Evolutionary conservation across 352 stramenopile species (phyloP), one percentile per base, ranked within the genome.

Genomic region (Globisporangium recalcitrans): DNA sequence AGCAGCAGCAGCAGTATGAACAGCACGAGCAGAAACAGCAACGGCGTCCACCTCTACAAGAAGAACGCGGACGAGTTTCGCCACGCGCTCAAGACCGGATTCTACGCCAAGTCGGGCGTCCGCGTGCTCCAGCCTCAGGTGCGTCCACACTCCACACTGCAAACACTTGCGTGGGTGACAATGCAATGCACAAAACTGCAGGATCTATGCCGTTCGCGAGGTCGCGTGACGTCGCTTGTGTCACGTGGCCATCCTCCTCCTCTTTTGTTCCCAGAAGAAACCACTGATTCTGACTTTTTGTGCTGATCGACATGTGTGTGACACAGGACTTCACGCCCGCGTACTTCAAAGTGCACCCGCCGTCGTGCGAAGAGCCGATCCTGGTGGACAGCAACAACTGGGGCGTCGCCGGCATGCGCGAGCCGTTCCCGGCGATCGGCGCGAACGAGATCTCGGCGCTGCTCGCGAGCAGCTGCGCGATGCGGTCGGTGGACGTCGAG

Each of bases 31-130:
- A 36, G 60, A 46, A 11, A 32, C 52, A 64, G 48, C 47, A 7
- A 2, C 16, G 9, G 22, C n/a, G 29, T 24, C 16, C 21, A 21
- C 7, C 31, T 70, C 48, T 75, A 78, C 64, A 75, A 73, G 56
- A 78, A 79, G 36, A 77, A 75, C 65, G 57, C 63, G 14, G 67
- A 75, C 44, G 58, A 52, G 31, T 82, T 85, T 44, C 75, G 75
- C 27, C 71, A 70, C 36, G 58, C 75, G 58, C 70, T 85, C 42
- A 65, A 66, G n/a, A 54, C 71, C 1, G 71, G 65, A 9, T 64
- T 77, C 27, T 85, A 69, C 52, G 67, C 75, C 6, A 68, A 70
- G 38, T 72, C 73, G 8, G 75, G 73, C 24, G 66, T 85, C 4
- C 73, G 73, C 9, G 52, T 66, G 14, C 46, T 81, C 53, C 47